Percentiles rank a stretch among this genome's conserved stretches.
Evolutionary conservation across 208 protist genomes (phyloP).

Genomic region (Blechomonas ayalai): DNA sequence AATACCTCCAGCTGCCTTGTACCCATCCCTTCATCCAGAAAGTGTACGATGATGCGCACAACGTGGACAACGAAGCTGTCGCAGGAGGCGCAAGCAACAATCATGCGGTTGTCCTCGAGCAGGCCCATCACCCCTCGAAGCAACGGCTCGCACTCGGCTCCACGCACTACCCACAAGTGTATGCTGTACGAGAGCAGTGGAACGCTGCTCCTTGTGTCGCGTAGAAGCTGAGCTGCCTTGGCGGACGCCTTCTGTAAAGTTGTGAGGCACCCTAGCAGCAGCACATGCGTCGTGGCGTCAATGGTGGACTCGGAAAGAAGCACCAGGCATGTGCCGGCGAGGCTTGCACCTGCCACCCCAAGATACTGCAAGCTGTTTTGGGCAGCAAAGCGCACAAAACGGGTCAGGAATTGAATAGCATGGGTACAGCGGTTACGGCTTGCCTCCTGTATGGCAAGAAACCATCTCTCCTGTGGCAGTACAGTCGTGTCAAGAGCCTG

Average conservation of each 20-base stretch:
- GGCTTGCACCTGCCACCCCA: conserved; percentile 30
- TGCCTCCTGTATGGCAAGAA: conserved; percentile 28
- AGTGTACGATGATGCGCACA: conserved; percentile 6
- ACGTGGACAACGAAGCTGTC: conserved; percentile 28
- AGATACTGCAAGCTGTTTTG: conserved; percentile 18
- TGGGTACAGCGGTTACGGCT: conserved; percentile 36
- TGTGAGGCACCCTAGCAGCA: conserved; percentile 30
- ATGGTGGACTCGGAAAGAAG: conserved; percentile 19
- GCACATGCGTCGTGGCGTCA: conserved; percentile 4
- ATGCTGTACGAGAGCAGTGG: conserved; percentile 28
- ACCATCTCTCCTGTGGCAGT: conserved; percentile 8
- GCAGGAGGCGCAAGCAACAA: conserved; percentile 20
- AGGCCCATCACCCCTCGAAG: conserved; percentile 19
- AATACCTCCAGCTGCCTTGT: conserved; percentile 12
- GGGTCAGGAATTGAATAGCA: conserved; percentile 36
- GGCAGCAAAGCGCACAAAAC: conserved; percentile 15
- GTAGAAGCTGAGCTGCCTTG: conserved; percentile 37
- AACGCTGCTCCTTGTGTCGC: conserved; percentile 34
- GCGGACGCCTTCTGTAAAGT: conserved; percentile 32
- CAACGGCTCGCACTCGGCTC: conserved; percentile 20
- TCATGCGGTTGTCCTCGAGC: conserved; percentile 36
- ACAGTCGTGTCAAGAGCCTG: background rate
- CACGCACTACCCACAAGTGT: conserved; percentile 8
- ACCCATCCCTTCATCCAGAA: conserved; percentile 3
- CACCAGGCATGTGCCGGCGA: conserved; percentile 43